These are phyloP conservation scores for Backusella tarrabulga DNA, from an alignment of 192 early-diverging fungal genomes.

Conservation along the genomic window DNA sequence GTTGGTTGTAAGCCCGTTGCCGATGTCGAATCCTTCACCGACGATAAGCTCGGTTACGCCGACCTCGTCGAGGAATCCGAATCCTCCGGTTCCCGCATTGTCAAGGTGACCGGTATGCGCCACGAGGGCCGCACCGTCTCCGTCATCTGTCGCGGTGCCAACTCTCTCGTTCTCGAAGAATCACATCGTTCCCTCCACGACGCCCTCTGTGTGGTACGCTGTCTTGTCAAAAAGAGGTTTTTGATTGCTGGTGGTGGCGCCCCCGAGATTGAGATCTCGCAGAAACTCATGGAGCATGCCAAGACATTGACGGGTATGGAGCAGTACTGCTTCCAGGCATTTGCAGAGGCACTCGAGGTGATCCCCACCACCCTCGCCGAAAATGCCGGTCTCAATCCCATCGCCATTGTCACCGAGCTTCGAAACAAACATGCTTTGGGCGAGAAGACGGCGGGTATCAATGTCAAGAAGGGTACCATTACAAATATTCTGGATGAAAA, in stretches of 20 bases:
- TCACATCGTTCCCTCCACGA: conserved; percentile 98
- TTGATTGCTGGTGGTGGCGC: conserved; percentile 98
- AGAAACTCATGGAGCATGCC: conserved; percentile 79
- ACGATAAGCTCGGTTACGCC: conserved; percentile 97
- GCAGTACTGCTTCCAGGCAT: conserved; percentile 95
- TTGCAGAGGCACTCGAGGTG: conserved; percentile 96
- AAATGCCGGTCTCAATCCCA: conserved; percentile 98
- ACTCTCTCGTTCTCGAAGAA: conserved; percentile 94
- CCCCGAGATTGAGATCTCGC: conserved; percentile 95
- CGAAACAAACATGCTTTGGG: conserved; percentile 93
- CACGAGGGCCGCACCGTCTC: conserved; percentile 91
- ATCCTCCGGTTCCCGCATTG: conserved; percentile 82
- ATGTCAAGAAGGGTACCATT: conserved; percentile 96
- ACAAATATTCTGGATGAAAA: conserved; percentile 97
- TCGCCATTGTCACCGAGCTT: conserved; percentile 95
- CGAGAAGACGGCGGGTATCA: conserved; percentile 93
- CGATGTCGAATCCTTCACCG: conserved; percentile 97
- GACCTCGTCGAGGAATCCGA: conserved; percentile 93
- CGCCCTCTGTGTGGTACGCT: conserved; percentile 97
- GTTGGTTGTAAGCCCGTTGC: conserved; percentile 99
- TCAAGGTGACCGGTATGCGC: conserved; percentile 93
- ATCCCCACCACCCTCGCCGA: conserved; percentile 97
- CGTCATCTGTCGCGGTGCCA: conserved; percentile 93
- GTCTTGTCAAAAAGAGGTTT: conserved; percentile 96
- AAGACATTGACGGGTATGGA: conserved; percentile 94